Evolutionary conservation across 2,329 filamentous ascomycete genomes (phyloP).

Genomic region (Pyrenochaeta sp.): DNA sequence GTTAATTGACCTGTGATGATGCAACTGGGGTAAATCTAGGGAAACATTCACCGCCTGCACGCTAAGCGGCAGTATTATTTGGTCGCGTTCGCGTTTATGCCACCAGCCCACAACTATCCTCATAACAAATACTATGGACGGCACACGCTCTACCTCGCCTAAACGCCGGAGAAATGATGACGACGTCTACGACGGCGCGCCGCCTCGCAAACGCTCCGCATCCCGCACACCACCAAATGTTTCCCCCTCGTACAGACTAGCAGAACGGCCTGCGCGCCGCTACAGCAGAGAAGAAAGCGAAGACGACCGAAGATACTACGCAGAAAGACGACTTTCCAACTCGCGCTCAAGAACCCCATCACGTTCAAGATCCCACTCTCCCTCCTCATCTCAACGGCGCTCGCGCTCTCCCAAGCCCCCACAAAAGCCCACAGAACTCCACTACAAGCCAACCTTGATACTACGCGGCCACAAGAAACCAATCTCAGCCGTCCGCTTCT

Average conservation of each 20-base stretch:
- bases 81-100: conserved; percentile 18
- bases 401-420: conserved; percentile 32
- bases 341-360: conserved; percentile 30
- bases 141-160: conserved; percentile 29
- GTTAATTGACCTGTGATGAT: conserved; percentile 12
- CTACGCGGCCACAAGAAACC: conserved; percentile 80
- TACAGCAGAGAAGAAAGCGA: conserved; percentile 46
- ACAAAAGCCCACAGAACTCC: conserved; percentile 65
- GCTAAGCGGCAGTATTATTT: conserved; percentile 18
- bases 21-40: conserved; percentile 22
- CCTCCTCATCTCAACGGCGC: conserved; percentile 24
- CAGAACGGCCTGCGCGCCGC: conserved; percentile 46
- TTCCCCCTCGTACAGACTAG: conserved; percentile 38
- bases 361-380: conserved; percentile 19
- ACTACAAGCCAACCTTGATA: conserved; percentile 74
- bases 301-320: conserved; percentile 39
- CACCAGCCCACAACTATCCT: not conserved
- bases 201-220: conserved; percentile 44
- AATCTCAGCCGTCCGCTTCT: conserved; percentile 87
- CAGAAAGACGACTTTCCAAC: conserved; percentile 27
- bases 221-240: conserved; percentile 39
- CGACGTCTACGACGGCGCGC: conserved; percentile 34
- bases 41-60: conserved; percentile 19
- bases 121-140: conserved; percentile 24
- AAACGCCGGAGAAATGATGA: conserved; percentile 44